Percentiles rank a stretch among this genome's conserved stretches.
phyloP scores from a whole-genome alignment of 805 yeast genomes.

The Teunomyces cretensis region DNA sequence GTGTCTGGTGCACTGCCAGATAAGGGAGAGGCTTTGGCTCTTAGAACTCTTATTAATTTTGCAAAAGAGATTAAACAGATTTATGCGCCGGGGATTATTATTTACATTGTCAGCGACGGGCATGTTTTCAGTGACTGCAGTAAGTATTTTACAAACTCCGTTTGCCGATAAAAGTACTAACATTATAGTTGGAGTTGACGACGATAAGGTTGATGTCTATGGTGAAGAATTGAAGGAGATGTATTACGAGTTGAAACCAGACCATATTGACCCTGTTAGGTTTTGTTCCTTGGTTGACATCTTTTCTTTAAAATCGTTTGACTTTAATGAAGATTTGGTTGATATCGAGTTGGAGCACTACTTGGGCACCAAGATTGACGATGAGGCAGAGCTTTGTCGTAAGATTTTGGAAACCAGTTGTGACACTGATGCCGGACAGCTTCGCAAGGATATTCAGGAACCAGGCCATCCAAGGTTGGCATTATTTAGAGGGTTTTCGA shows the following conservation, averaged over 20 bases:
- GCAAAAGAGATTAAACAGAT: slow-evolving; percentile 27
- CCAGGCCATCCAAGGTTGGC: slow-evolving; percentile 50
- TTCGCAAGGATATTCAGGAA: slow-evolving; percentile 33
- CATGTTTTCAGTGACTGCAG: slow-evolving; percentile 63
- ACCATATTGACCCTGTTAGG: slow-evolving; percentile 23
- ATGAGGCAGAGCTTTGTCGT: slow-evolving; percentile 34
- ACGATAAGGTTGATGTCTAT: slow-evolving; percentile 49
- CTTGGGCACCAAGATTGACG: slow-evolving; percentile 32
- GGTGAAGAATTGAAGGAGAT: slow-evolving; percentile 45
- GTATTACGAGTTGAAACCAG: slow-evolving; percentile 36
- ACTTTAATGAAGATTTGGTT: slow-evolving; percentile 15
- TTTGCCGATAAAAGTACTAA: slow-evolving; percentile 9
- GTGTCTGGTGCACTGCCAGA: slow-evolving; percentile 53
- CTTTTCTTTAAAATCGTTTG: slow-evolving; percentile 21
- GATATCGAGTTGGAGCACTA: slow-evolving; percentile 28
- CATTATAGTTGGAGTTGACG: slow-evolving; percentile 51
- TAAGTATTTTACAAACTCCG: slow-evolving; percentile 7
- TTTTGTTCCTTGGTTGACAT: slow-evolving; percentile 38
- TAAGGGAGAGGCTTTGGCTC: slow-evolving; percentile 46
- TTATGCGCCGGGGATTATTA: slow-evolving; percentile 55
- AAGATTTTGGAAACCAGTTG: slow-evolving; percentile 36
- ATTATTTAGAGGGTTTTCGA: slow-evolving; percentile 57
- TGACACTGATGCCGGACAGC: slow-evolving; percentile 38
- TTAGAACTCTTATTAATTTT: slow-evolving; percentile 30
- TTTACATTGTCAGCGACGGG: slow-evolving; percentile 62